Conservation (phyloP, 495 filamentous ascomycete genomes). For the Pyrenopolyporus hunteri region DNA sequence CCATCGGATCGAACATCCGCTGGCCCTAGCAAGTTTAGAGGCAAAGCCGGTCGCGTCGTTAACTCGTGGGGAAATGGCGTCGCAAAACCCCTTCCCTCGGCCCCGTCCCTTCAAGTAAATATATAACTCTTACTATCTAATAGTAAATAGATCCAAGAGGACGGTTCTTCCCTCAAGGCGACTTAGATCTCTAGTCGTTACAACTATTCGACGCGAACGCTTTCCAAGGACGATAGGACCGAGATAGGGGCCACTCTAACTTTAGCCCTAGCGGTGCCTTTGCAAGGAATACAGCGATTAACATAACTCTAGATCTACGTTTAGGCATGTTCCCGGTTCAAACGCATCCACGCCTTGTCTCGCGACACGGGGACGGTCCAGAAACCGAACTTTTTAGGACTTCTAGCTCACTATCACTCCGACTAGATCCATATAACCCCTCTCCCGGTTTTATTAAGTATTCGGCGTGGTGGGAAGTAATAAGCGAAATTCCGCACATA, state of each 20-base stretch:
- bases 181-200: conserved; percentile 14
- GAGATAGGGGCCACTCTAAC: conserved; percentile 2
- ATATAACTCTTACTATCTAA: not conserved
- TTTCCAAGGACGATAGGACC: conserved; percentile 5
- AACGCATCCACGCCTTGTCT: conserved; percentile 3
- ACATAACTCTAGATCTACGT: conserved; percentile 10
- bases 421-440: not conserved
- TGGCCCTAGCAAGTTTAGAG: conserved; percentile 7
- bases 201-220: conserved; percentile 7
- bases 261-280: not conserved
- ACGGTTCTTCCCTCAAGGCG: conserved; percentile 18
- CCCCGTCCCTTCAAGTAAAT: conserved; percentile 13
- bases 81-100: conserved; percentile 6
- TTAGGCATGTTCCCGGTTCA: conserved; percentile 3
- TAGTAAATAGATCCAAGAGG: conserved; percentile 10
- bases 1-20: conserved; percentile 18
- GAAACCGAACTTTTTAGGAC: not conserved
- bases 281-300: conserved; percentile 18
- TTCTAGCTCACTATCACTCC: not conserved
- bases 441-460: not conserved
- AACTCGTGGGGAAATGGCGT: conserved; percentile 9
- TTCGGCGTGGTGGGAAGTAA: too few species aligned
- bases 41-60: not conserved
- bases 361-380: not conserved
- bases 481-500: too few species aligned